Base-by-base conservation (phyloP, 352 stramenopile species). In the Thalassiosira exigua region DNA sequence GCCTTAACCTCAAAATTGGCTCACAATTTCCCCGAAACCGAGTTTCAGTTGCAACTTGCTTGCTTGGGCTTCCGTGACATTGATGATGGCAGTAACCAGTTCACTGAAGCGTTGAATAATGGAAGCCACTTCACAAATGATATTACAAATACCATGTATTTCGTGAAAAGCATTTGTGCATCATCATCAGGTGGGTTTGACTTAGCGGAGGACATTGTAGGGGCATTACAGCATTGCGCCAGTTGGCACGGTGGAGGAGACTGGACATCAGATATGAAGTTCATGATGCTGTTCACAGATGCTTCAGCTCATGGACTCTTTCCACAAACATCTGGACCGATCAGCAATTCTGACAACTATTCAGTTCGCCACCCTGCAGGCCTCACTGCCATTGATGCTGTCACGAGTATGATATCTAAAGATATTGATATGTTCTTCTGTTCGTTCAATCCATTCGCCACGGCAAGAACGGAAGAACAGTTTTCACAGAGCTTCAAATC, bases 341-440 rank as follows among this genome's bases (percentile, higher is more conserved):
- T 66, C 19, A 36, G 4, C 9, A 86, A 85, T 53, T 61, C 29
- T 54, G 84, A 90, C 72, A 65, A 33, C n/a, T 86, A 87, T 44
- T 29, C 52, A 57, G 50, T 58, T 50, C 66, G 75, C 19, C 84
- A 90, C 42, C 81, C 84, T 44, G 44, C 22, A 66, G 81, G 81
- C 14, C 29, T 89, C 5, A 87, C 69, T 33, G 17, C 52, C 17
- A 32, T 85, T 33, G 41, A 71, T 68, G 64, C 75, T 60, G 70
- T 81, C 14, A 59, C 56, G 53, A 67, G 29, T 48, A 64, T 89
- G 70, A 9, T 90, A 4, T 41, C 46, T n/a, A 86, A 79, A 67
- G 82, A 80, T 29, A 80, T 87, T 52, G 70, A 86, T 61, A 32
- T 90, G 0, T 87, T 88, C 54, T 75, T 89, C 72, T 89, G 84